Percentiles rank a stretch among this genome's conserved stretches.
phyloP scores from a whole-genome alignment of 2,329 filamentous ascomycete genomes.

The Penicillium thymicola region DNA sequence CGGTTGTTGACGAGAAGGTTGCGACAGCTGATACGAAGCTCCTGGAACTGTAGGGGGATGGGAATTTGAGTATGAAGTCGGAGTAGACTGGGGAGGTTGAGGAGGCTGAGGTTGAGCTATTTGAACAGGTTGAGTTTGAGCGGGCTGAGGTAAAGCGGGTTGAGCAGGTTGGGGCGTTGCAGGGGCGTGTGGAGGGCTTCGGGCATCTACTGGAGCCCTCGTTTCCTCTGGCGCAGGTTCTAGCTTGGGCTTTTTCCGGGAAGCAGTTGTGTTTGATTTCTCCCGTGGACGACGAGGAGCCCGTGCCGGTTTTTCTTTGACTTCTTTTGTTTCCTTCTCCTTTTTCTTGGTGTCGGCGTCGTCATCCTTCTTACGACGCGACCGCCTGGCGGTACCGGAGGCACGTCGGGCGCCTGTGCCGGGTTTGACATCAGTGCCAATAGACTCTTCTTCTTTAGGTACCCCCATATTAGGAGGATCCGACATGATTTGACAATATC shows the following conservation, averaged over 20 bases:
- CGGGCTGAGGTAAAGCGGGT: background rate
- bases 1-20: constrained; percentile 41
- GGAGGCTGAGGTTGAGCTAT: constrained; percentile 9
- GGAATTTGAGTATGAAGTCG: constrained; percentile 26
- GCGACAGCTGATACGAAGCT: constrained; percentile 44
- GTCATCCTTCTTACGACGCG: constrained; percentile 44
- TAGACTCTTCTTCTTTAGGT: constrained; percentile 28
- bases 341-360: constrained; percentile 30
- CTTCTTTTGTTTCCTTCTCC: constrained; percentile 26
- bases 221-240: constrained; percentile 30
- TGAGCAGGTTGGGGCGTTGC: constrained; percentile 8
- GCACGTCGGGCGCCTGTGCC: constrained; percentile 32
- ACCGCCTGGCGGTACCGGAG: constrained; percentile 30
- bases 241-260: constrained; percentile 50
- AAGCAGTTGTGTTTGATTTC: constrained; percentile 32
- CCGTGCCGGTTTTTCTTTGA: constrained; percentile 23
- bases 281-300: constrained; percentile 35
- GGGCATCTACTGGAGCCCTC: constrained; percentile 9
- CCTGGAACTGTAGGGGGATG: constrained; percentile 53
- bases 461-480: constrained; percentile 27
- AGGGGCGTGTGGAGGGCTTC: constrained; percentile 10
- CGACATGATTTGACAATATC: constrained; percentile 24
- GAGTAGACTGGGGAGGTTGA: constrained; percentile 10
- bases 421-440: constrained; percentile 21
- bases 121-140: constrained; percentile 2